Conservation (phyloP, 2,329 filamentous ascomycete species). For the Penicillium sumatraense region DNA sequence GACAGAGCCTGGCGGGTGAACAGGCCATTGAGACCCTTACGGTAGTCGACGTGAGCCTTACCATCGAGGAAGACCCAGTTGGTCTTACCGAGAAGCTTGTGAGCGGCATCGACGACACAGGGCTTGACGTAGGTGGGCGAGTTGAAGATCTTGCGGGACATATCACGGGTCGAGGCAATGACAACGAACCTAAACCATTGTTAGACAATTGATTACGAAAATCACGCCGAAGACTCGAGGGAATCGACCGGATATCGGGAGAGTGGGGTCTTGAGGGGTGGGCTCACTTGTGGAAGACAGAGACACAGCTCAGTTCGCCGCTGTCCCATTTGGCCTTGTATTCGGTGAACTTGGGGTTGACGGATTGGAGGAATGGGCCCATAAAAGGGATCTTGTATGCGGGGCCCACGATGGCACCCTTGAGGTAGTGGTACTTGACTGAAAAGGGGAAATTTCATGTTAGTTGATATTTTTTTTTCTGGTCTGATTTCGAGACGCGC, state of each 20-base stretch:
- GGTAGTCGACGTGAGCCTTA: conserved; percentile 92
- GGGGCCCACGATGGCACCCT: conserved; percentile 77
- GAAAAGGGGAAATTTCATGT: conserved; percentile 8
- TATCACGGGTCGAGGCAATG: conserved; percentile 91
- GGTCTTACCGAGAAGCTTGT: conserved; percentile 86
- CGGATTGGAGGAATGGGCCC: conserved; percentile 91
- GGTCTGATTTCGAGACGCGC: conserved; percentile 3
- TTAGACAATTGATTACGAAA: conserved; percentile 5
- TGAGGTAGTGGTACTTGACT: conserved; percentile 77
- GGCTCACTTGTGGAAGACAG: conserved; percentile 95
- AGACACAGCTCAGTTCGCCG: conserved; percentile 92
- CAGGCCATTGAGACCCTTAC: conserved; percentile 91
- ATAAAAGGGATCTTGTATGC: conserved; percentile 81
- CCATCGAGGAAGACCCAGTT: conserved; percentile 99
- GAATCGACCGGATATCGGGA: not conserved
- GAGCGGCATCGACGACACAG: conserved; percentile 90
- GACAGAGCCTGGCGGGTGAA: conserved; percentile 92
- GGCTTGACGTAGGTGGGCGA: conserved; percentile 91
- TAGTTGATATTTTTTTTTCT: conserved; percentile 19
- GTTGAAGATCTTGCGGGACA: conserved; percentile 96
- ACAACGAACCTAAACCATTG: conserved; percentile 79
- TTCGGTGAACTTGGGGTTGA: conserved; percentile 88
- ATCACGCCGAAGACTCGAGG: not conserved
- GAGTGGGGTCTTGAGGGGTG: not conserved
- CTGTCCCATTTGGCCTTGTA: conserved; percentile 94